Conservation (phyloP, 1,139 yeast species). For the Taphrina confusa region DNA sequence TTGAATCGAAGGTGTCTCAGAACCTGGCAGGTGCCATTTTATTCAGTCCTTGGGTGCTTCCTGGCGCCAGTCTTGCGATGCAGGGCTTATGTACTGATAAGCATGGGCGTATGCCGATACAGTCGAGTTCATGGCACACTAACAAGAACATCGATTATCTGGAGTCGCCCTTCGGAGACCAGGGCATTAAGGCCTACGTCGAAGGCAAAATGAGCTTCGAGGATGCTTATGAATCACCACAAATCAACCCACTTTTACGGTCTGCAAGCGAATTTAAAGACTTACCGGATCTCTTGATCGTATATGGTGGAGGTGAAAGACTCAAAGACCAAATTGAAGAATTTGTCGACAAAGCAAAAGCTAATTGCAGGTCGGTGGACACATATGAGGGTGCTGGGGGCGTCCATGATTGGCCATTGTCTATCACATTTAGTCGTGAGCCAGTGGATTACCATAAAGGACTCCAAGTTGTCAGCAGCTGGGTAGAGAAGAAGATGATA, state of each 20-base stretch:
- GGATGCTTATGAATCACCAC: conserved; percentile 9
- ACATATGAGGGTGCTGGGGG: conserved; percentile 6
- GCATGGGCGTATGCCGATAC: neutral
- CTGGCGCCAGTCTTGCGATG: conserved; percentile 1
- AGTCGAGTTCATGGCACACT: neutral
- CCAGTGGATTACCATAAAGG: conserved; percentile 20
- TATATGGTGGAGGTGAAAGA: conserved; percentile 20
- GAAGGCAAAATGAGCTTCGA: conserved; percentile 7
- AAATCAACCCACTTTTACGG: conserved; percentile 22
- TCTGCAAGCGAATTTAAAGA: conserved; percentile 1
- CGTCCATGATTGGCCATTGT: conserved; percentile 26
- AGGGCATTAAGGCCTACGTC: conserved; percentile 20
- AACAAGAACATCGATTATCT: conserved; percentile 11
- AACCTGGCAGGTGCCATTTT: conserved; percentile 26
- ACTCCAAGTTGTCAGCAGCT: conserved; percentile 10
- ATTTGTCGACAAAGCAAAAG: conserved; percentile 4
- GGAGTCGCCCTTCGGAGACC: conserved; percentile 3
- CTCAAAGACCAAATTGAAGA: conserved; percentile 10
- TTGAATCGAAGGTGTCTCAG: conserved; percentile 1
- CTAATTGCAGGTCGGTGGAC: conserved; percentile 1
- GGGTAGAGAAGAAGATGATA: conserved; percentile 30
- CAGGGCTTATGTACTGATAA: neutral
- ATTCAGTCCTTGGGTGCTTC: conserved; percentile 31
- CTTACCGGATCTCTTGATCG: conserved; percentile 11
- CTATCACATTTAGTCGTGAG: neutral